phyloP scores from a whole-genome alignment of 208 protist species.

The Phytomonas sp. region DNA sequence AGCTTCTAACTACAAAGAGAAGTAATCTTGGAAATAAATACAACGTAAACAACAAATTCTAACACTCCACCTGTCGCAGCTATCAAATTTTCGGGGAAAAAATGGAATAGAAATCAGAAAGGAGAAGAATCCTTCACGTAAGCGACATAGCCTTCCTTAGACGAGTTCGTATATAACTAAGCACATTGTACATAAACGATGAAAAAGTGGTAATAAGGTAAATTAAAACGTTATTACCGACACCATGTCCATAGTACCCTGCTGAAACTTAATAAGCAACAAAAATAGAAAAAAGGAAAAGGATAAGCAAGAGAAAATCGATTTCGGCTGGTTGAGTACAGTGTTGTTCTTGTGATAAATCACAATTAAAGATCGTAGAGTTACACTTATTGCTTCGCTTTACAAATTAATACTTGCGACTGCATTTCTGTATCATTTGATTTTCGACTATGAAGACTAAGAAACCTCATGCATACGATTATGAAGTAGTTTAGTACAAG shows the following conservation, averaged over 20 bases:
- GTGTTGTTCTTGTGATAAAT: background rate
- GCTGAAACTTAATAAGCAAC: background rate
- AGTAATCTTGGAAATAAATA: background rate
- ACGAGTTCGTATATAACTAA: background rate
- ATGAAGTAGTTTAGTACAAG: constrained; percentile 10
- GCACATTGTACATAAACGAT: background rate
- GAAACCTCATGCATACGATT: background rate
- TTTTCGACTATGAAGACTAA: background rate
- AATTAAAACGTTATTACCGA: background rate
- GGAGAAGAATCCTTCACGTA: background rate
- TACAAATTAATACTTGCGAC: background rate
- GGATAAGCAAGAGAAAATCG: background rate
- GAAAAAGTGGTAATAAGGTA: background rate
- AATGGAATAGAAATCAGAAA: background rate
- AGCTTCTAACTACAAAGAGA: constrained; percentile 1
- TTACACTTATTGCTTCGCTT: background rate
- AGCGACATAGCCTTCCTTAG: background rate
- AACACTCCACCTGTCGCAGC: background rate
- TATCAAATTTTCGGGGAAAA: background rate
- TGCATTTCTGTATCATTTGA: background rate
- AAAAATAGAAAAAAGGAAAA: background rate
- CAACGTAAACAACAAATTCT: constrained; percentile 6
- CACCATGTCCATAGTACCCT: background rate
- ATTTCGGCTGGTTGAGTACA: background rate
- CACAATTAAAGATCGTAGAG: background rate